Evolutionary conservation across 176 grass and related monocot genomes (phyloP), one percentile per base, ranked within the genome.

Genomic region (Calamus simplicifolius): DNA sequence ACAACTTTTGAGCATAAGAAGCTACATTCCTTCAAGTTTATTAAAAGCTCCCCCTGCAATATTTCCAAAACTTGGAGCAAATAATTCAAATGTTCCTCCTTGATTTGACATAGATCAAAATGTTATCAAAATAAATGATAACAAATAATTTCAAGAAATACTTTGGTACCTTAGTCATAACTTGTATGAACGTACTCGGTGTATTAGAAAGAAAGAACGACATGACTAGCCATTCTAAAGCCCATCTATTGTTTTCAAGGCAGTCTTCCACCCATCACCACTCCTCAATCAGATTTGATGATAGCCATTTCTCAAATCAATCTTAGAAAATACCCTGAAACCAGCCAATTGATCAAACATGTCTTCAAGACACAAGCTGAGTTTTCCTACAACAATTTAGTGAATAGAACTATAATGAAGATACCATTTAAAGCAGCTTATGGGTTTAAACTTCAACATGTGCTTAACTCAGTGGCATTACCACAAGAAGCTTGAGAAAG

Each of bases 341-440:
- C 52, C 52, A 55, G 52, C 52, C n/a, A 55, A 55, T 19, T 55
- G 52, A 55, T 55, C 10, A 18, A 54, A 16, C 51, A 54, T 54
- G 6, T 19, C 52, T 23, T 23, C 21, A 0, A 23, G 21, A 23
- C 49, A 3, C 49, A 51, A 51, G 49, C 4, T 15, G 49, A 51
- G 17, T 51, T 51, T 51, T 3, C 7, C 3, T 51, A 51, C 17
- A 51, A 51, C 17, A 51, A 51, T 51, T 51, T 0, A 15, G 49
- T 51, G 3, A 51, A 51, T 12, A 51, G 3, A 51, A 51, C 3
- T 15, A 51, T 51, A 3, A 51, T 15, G 7, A 51, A 51, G 49
- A 51, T 16, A 51, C 49, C 12, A 15, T 51, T 51, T 51, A 4
- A 51, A 51, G 49, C 49, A 15, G 49, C 6, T 51, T 51, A 51